Percentiles rank a stretch among this genome's conserved stretches.
These are phyloP conservation scores for Candida jianshihensis DNA, from an alignment of 805 yeast genomes.

Conservation along the genomic window DNA sequence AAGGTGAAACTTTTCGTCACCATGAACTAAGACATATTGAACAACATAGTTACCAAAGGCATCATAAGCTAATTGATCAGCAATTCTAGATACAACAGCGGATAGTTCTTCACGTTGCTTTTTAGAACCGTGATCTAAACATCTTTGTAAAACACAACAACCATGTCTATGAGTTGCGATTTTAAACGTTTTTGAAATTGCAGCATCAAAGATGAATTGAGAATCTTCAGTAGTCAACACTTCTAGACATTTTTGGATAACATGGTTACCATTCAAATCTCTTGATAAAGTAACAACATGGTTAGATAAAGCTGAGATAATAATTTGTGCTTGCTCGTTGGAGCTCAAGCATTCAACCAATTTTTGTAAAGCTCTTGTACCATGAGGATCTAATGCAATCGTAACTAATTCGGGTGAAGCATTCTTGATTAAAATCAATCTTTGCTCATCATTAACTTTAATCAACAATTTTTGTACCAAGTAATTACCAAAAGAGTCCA, in stretches of 20 bases:
- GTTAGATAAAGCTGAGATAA: slow-evolving; percentile 52
- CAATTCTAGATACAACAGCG: slow-evolving; percentile 56
- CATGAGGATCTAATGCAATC: slow-evolving; percentile 89
- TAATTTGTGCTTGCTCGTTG: slow-evolving; percentile 61
- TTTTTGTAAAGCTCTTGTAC: slow-evolving; percentile 92
- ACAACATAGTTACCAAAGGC: slow-evolving; percentile 97
- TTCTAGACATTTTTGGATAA: slow-evolving; percentile 86
- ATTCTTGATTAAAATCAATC: slow-evolving; percentile 59
- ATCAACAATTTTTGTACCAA: slow-evolving; percentile 87
- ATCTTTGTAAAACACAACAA: slow-evolving; percentile 93
- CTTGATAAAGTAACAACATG: slow-evolving; percentile 76
- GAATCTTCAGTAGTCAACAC: slow-evolving; percentile 58
- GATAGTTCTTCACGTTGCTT: slow-evolving; percentile 66
- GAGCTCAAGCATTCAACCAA: slow-evolving; percentile 75
- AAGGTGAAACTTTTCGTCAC: slow-evolving; percentile 24
- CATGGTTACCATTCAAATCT: slow-evolving; percentile 94
- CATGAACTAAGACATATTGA: slow-evolving; percentile 70
- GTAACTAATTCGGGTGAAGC: slow-evolving; percentile 69
- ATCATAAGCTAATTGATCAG: slow-evolving; percentile 70
- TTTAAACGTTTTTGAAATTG: slow-evolving; percentile 60
- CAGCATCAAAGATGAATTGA: slow-evolving; percentile 87
- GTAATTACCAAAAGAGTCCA: slow-evolving; percentile 96
- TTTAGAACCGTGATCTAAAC: slow-evolving; percentile 80
- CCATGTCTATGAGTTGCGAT: slow-evolving; percentile 97
- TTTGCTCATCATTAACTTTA: slow-evolving; percentile 60